Percentiles rank a stretch among this genome's conserved stretches.
phyloP scores from a whole-genome alignment of 2,329 filamentous ascomycete species.

The Sarocladium kiliense region DNA sequence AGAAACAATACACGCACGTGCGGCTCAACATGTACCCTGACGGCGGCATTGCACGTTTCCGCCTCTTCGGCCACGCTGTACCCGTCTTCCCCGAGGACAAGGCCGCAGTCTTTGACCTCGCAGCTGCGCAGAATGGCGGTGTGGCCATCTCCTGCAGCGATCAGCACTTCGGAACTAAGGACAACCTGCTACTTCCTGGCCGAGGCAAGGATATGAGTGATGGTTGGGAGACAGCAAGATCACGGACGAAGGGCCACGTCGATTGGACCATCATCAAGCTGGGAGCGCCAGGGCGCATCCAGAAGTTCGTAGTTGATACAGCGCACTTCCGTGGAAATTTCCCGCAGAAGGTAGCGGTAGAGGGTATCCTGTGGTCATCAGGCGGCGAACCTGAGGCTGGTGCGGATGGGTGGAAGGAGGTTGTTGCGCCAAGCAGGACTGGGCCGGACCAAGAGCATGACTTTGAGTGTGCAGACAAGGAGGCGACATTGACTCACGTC shows the following conservation, averaged over 20 bases:
- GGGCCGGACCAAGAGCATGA: constrained; percentile 69
- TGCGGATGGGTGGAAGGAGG: constrained; percentile 58
- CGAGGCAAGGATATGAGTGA: constrained; percentile 82
- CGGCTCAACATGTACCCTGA: constrained; percentile 81
- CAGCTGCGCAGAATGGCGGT: constrained; percentile 72
- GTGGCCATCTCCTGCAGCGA: constrained; percentile 73
- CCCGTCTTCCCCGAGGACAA: constrained; percentile 68
- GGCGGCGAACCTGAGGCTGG: constrained; percentile 50
- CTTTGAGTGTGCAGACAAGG: constrained; percentile 51
- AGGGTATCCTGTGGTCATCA: constrained; percentile 52
- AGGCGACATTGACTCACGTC: constrained; percentile 67
- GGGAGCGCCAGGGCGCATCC: constrained; percentile 59
- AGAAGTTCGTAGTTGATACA: constrained; percentile 70
- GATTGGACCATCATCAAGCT: constrained; percentile 79
- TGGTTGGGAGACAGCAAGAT: constrained; percentile 80
- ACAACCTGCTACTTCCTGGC: constrained; percentile 74
- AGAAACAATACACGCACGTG: constrained; percentile 72
- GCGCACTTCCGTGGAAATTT: constrained; percentile 82
- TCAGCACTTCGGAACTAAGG: constrained; percentile 78
- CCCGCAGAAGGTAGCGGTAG: constrained; percentile 67
- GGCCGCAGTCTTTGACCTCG: constrained; percentile 66
- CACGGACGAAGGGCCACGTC: constrained; percentile 63
- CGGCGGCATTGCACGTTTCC: constrained; percentile 76
- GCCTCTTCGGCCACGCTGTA: constrained; percentile 69
- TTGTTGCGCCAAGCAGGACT: constrained; percentile 62